Base-by-base conservation (phyloP, 2,329 filamentous ascomycete species). In the Trichoderma sp. region DNA sequence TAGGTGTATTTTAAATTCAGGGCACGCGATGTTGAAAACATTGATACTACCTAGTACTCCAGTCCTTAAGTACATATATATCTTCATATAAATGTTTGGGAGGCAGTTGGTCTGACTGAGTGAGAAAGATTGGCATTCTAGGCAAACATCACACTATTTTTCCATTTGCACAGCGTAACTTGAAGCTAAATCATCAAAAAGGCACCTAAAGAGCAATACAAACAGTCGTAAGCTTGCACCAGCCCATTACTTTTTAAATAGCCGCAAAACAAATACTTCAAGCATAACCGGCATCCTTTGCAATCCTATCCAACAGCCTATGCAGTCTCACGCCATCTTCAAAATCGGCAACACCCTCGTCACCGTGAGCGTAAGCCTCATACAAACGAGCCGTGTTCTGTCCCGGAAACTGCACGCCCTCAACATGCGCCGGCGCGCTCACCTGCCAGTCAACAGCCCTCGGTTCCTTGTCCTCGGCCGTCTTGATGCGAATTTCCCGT, bases 341-440 rank as follows among this genome's bases (percentile, higher is more conserved):
- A 48, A 70, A 70, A 15, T 65, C 67, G 1, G 69, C 29, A 54
- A 58, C 64, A 10, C 29, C 25, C 8, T 57, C 29, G 4, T 25
- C 27, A 17, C 19, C 50, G 2, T 15, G 13, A n/a, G 69, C 69
- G 61, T 65, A 69, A 9, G 53, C 69, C 17, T 69, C 67, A 45
- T 35, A 70, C 52, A 70, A 19, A 13, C 19, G 27, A 17, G 60
- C 66, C 22, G 59, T 70, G 3, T 70, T 64, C 56, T 53, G 50
- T 1, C 58, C 68, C 9, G 59, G 59, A 35, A 35, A 52, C 22
- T 91, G 90, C 84, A 94, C 94, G 81, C 91, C 90, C 81, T 94
- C 91, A 76, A 94, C 93, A 78, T 92, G 92, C 35, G 91, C 91
- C 85, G 92, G 94, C 86, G 93, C 77, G 22, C 77, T 79, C 68